Evolutionary conservation across 2,329 filamentous ascomycete species (phyloP), one percentile per base, ranked within the genome.

Genomic region (Xylaria sp.): DNA sequence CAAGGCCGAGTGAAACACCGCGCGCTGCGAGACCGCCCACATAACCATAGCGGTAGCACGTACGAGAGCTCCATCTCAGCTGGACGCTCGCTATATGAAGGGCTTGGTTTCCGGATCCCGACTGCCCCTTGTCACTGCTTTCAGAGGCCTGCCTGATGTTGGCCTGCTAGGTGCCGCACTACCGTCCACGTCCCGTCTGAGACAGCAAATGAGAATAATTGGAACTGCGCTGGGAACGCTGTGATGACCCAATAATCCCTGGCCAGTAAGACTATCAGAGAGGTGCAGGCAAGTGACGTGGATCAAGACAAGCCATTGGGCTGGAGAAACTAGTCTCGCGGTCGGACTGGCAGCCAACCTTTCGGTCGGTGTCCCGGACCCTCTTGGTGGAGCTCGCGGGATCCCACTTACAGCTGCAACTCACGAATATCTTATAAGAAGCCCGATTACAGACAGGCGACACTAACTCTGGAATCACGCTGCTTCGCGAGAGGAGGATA

Each of bases 11-110:
- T 57, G 49, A 51, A 20, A 48, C 11, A 29, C 34, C 44, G 34
- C 39, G 34, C 29, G 29, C 34, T n/a, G 17, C 34, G 21, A 16
- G 39, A 37, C 43, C 20, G 2, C n/a, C 21, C 2, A 19, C 26
- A 5, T 17, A 20, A 21, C 13, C 5, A 24, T 24, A 34, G 41
- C 11, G 29, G 37, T 16, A 39, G 39, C 22, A 40, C 17, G 54
- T 50, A 50, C 57, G 57, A 54, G 57, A 60, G 57, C 57, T 20
- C 45, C 20, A 42, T 48, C 42, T 48, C 16, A 21, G n/a, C 45
- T 57, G 52, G 57, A 53, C 56, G 19, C 52, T 26, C 52, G 37
- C 54, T 50, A 57, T 59, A 59, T 59, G 50, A 16, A 19, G 43
- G 13, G 21, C n/a, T n/a, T n/a, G n/a, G n/a, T n/a, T n/a, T n/a